Evolutionary conservation across 768 basidiomycete genomes (phyloP), one percentile per base, ranked within the genome.

Genomic region (Symmetrospora coprosmae): DNA sequence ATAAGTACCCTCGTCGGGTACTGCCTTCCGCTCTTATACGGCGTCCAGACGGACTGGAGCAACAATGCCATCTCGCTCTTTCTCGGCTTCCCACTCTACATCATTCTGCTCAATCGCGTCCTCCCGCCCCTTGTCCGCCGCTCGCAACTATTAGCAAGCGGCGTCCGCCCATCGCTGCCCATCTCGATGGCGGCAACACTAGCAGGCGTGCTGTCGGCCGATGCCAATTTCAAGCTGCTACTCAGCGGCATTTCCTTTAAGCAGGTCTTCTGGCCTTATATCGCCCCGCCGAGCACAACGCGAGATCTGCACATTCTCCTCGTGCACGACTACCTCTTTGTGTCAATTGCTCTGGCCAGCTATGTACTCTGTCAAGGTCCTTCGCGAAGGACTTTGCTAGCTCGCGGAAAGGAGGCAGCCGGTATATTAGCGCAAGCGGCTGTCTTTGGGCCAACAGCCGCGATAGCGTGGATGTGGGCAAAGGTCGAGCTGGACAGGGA

Each of bases 311-410:
- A 50, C 38, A 19, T 19, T 50, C 49, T 50, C 30, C 30, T 50
- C 33, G 33, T 50, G 30, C 49, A 50, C n/a, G 49, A 50, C 38
- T 50, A 50, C 21, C 31, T 31, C 16, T 50, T 50, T 19, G 49
- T 50, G 8, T 35, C 38, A 3, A 19, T 50, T 31, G 49, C 33
- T 23, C 27, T 50, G 31, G 49, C 28, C 8, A 50, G 49, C 21
- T 50, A 11, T 35, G 23, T 50, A 9, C 19, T 50, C n/a, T n/a
- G n/a, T 34, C 49, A 34, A 3, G 33, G 38, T 35, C 33, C 49
- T n/a, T 50, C 33, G 33, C 49, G 49, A 13, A 31, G 23, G 23
- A 50, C 5, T 14, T 5, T 4, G 2, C 23, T n/a, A n/a, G n/a
- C n/a, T n/a, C 8, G 33, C 11, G 49, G 38, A 5, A 50, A 33